phyloP scores from a whole-genome alignment of 441 rosid genomes.

The Cnidoscolus chayamansa region DNA sequence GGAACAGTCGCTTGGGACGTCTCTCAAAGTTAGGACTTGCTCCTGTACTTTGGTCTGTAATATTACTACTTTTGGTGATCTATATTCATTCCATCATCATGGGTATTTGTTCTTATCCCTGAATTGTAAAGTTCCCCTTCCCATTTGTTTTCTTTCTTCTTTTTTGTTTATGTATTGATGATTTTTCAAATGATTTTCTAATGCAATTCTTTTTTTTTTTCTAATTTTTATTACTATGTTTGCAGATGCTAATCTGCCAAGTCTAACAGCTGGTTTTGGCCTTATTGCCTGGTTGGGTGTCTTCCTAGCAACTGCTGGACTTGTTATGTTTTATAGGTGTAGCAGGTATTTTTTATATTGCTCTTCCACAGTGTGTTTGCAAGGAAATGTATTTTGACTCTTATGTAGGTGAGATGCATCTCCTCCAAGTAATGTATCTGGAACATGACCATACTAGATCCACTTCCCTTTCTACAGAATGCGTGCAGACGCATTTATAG shows the following conservation, averaged over 20 bases:
- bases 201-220: background rate
- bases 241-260: conserved; percentile 79
- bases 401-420: no score
- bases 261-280: conserved; percentile 68
- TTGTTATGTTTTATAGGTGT: conserved; percentile 78
- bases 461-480: no score
- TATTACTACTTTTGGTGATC: conserved; percentile 53
- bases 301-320: conserved; percentile 67
- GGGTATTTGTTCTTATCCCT: conserved; percentile 41
- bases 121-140: conserved; percentile 14
- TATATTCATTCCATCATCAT: conserved; percentile 65
- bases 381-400: no score
- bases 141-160: no score
- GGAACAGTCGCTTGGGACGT: conserved; percentile 60
- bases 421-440: no score
- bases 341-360: conserved; percentile 57
- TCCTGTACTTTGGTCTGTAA: conserved; percentile 69
- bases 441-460: no score
- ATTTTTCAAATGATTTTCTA: no score
- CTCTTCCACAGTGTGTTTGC: no score
- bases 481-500: no score
- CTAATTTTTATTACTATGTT: conserved; percentile 14
- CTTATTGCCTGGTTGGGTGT: conserved; percentile 87
- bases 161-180: no score
- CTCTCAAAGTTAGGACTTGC: conserved; percentile 86